Evolutionary conservation across 1,284 basidiomycete species (phyloP).

Genomic region (Puccinia horiana): DNA sequence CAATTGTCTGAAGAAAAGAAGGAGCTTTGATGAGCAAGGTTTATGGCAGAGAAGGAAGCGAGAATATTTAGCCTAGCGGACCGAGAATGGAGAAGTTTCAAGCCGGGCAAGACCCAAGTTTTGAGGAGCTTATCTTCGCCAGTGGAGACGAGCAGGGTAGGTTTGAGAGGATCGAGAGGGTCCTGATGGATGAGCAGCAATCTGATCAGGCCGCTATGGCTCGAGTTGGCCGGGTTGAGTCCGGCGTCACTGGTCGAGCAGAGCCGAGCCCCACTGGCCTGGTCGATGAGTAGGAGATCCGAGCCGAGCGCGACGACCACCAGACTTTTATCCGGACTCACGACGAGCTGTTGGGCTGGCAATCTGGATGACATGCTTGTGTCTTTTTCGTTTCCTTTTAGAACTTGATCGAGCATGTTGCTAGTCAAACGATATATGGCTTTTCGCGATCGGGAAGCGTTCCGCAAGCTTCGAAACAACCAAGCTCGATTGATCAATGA

Average conservation of each 20-base stretch:
- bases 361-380: neutral
- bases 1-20: slow-evolving; percentile 8
- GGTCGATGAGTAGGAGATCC: slow-evolving; percentile 9
- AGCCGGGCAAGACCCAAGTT: slow-evolving; percentile 36
- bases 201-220: slow-evolving; percentile 34
- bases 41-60: neutral
- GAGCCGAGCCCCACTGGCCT: neutral
- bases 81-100: slow-evolving; percentile 41
- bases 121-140: slow-evolving; percentile 48
- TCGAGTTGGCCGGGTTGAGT: neutral
- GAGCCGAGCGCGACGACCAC: neutral
- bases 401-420: neutral
- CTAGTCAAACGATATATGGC: neutral
- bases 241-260: slow-evolving; percentile 10
- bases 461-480: neutral
- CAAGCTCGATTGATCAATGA: neutral
- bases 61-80: neutral
- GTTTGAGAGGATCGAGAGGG: neutral
- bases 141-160: slow-evolving; percentile 8
- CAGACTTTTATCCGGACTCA: neutral
- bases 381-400: neutral
- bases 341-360: slow-evolving; percentile 6
- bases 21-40: neutral
- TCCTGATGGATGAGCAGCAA: slow-evolving; percentile 41
- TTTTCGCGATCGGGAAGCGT: neutral